Evolutionary conservation across 768 basidiomycete species (phyloP), one percentile per base, ranked within the genome.

Genomic region (Piloderma croceum): DNA sequence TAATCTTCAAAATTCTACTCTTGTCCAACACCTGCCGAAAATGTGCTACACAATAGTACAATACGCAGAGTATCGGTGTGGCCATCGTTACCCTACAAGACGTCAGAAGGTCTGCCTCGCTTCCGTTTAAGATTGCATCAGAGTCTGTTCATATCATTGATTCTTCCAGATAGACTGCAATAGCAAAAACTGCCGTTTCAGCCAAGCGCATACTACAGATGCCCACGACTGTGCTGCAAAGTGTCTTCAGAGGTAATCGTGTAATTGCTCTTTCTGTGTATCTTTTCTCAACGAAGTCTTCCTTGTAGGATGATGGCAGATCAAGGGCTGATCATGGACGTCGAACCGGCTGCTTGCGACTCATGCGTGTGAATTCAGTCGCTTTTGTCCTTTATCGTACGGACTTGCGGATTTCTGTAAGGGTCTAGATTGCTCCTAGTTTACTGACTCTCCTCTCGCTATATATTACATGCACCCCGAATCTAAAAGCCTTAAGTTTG

Each of bases 141-240:
- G 51, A 45, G 59, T 60, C 12, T 3, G 9, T 34, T n/a, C n/a
- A n/a, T n/a, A n/a, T n/a, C n/a, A n/a, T 22, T 24, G 4, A 21
- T 13, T 22, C 13, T 11, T 34, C 34, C 39, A 79, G 77, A 58
- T 79, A 12, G 77, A 78, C 45, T 79, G 77, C 46, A 63, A 68
- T 35, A 41, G 40, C 2, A 38, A 44, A 20, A 45, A 48, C 6
- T 78, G 77, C 41, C 58, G 51, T 6, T 52, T 64, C 40, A 79
- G 77, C 43, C 17, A 35, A 7, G 48, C 24, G 24, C 74, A 76
- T 43, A 52, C 39, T 7, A 42, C 31, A 1, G 31, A 22, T 10
- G 3, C 19, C 1, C 74, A 76, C 39, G 45, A 65, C 39, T 76
- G 74, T 44, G 31, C 17, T 17, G 42, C 37, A 6, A 58, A 53